A percentile compares a stretch with the other conserved stretches of the same genome.
Conservation (phyloP, 2,329 filamentous ascomycete genomes). For the Exophiala oligosperma region DNA sequence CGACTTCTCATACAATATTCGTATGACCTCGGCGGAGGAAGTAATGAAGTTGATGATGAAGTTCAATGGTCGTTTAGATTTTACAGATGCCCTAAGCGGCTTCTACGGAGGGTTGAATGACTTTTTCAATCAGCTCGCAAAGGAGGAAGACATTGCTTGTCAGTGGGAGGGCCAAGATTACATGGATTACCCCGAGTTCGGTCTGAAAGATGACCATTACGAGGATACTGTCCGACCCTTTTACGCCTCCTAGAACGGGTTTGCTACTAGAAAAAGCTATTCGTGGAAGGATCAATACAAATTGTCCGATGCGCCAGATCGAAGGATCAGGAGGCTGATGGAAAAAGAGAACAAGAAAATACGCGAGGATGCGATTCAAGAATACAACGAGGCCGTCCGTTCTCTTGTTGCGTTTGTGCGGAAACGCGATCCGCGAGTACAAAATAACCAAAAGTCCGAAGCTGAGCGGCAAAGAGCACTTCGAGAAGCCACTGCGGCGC, state of each 20-base stretch:
- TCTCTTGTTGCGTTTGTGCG: slow-evolving; percentile 84
- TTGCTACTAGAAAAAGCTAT: slow-evolving; percentile 82
- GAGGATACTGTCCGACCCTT: slow-evolving; percentile 77
- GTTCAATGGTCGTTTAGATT: slow-evolving; percentile 76
- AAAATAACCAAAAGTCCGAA: slow-evolving; percentile 73
- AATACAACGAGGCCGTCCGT: slow-evolving; percentile 90
- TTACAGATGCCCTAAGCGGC: slow-evolving; percentile 74
- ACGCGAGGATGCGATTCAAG: slow-evolving; percentile 76
- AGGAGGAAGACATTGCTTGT: slow-evolving; percentile 75
- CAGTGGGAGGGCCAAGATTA: slow-evolving; percentile 64
- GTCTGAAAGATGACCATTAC: slow-evolving; percentile 71
- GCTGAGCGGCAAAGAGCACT: slow-evolving; percentile 76
- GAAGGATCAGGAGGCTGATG: slow-evolving; percentile 77
- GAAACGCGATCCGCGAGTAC: slow-evolving; percentile 86
- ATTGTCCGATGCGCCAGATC: slow-evolving; percentile 82
- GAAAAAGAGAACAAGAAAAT: slow-evolving; percentile 91
- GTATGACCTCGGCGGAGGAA: slow-evolving; percentile 77
- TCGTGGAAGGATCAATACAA: slow-evolving; percentile 86
- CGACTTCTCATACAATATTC: slow-evolving; percentile 67
- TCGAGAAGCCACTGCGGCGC: slow-evolving; percentile 75
- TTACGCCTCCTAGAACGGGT: slow-evolving; percentile 77
- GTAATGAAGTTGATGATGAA: slow-evolving; percentile 75
- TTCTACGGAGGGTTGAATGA: slow-evolving; percentile 81
- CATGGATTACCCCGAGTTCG: slow-evolving; percentile 78
- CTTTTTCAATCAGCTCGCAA: slow-evolving; percentile 75